A percentile compares a stretch with the other conserved stretches of the same genome.
Conservation (phyloP, 257 asterid genomes). For the Capsicum baccatum region DNA sequence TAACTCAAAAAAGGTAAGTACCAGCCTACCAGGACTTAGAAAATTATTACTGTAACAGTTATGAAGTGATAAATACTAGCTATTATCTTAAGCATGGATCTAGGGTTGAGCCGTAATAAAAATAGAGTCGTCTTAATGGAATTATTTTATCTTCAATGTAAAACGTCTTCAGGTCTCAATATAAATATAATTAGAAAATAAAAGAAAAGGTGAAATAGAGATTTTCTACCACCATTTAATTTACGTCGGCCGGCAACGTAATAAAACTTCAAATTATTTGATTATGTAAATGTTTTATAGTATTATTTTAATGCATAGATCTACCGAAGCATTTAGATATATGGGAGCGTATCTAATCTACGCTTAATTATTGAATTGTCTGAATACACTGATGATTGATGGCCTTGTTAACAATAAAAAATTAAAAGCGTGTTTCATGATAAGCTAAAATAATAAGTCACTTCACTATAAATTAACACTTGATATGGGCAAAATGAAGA, state of each 20-base stretch:
- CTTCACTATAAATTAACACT: neutral
- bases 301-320: neutral
- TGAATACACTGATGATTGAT: neutral
- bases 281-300: neutral
- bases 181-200: neutral
- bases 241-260: neutral
- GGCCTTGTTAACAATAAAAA: neutral
- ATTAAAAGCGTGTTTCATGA: neutral
- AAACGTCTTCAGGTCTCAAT: too few species aligned
- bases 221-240: neutral
- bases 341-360: neutral
- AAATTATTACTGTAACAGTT: neutral
- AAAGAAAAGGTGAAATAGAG: too few species aligned
- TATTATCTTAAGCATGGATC: too few species aligned
- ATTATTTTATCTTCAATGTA: neutral
- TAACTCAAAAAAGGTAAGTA: neutral
- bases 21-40: neutral
- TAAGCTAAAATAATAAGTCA: neutral
- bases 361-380: neutral
- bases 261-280: neutral
- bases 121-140: rapidly evolving
- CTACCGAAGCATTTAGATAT: neutral
- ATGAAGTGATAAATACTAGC: too few species aligned
- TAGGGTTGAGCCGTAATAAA: too few species aligned
- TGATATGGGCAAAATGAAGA: neutral